Evolutionary conservation across 371 early-diverging fungal genomes (phyloP).

Genomic region (Coemansia sp.): DNA sequence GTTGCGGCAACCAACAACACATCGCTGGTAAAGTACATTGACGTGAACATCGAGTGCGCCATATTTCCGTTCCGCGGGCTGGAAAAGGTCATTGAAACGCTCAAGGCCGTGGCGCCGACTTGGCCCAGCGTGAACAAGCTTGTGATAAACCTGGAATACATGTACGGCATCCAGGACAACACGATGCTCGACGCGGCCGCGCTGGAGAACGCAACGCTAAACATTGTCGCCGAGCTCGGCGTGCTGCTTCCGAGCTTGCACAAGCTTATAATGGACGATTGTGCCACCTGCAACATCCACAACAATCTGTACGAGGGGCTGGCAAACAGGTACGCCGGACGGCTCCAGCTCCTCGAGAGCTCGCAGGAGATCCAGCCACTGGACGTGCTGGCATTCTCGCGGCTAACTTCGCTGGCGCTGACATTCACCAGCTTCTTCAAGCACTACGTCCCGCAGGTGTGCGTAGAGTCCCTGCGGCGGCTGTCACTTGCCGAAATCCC

Average conservation of each 20-base stretch:
- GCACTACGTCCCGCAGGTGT: background rate
- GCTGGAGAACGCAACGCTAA: background rate
- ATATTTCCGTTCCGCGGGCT: background rate
- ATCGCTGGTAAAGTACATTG: background rate
- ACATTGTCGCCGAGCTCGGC: background rate
- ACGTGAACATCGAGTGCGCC: background rate
- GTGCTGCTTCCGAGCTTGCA: background rate
- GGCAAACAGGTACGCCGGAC: slow-evolving; percentile 4
- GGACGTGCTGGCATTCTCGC: background rate
- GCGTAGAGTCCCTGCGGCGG: background rate
- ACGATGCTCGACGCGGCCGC: background rate
- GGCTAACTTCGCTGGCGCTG: background rate
- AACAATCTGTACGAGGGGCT: background rate
- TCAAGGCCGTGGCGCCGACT: background rate
- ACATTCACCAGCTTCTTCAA: background rate
- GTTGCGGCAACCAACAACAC: background rate
- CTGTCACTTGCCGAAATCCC: background rate
- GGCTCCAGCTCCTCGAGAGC: slow-evolving; percentile 1
- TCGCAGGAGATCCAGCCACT: background rate
- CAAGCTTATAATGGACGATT: slow-evolving; percentile 1
- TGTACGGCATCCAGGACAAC: background rate
- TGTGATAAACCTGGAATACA: background rate
- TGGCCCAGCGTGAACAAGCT: slow-evolving; percentile 9
- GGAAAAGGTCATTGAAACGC: background rate
- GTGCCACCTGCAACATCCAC: background rate